A percentile compares a stretch with the other conserved stretches of the same genome.
phyloP scores from a whole-genome alignment of 2,329 filamentous ascomycete genomes.

The Metarhizium brunneum region DNA sequence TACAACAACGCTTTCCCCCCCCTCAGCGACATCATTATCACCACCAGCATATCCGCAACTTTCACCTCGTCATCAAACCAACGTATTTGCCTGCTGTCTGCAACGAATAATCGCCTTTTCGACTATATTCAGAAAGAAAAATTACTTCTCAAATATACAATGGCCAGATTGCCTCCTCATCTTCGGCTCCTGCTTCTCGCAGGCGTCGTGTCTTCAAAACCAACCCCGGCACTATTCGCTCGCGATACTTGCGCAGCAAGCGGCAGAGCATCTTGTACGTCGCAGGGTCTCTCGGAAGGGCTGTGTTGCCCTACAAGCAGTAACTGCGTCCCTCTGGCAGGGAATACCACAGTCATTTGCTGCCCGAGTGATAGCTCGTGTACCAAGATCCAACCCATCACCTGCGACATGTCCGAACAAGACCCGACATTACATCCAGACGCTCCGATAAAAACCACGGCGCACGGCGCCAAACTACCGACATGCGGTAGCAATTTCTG shows the following conservation, averaged over 20 bases:
- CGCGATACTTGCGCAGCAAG: constrained; percentile 41
- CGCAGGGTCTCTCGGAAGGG: constrained; percentile 44
- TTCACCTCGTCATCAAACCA: neutral
- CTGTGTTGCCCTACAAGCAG: constrained; percentile 56
- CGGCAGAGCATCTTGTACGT: constrained; percentile 39
- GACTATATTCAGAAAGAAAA: too few species aligned
- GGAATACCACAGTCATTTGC: constrained; percentile 59
- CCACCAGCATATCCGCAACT: neutral
- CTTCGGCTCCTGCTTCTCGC: constrained; percentile 9
- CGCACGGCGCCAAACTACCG: constrained; percentile 44
- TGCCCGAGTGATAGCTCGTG: constrained; percentile 54
- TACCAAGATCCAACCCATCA: constrained; percentile 51
- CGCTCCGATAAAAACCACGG: constrained; percentile 57
- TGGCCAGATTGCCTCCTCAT: constrained; percentile 3
- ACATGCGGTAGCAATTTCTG: constrained; percentile 49
- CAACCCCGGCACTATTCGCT: constrained; percentile 30
- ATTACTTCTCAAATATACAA: neutral
- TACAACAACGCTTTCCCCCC: neutral
- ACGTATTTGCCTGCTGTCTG: too few species aligned
- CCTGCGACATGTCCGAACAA: constrained; percentile 54
- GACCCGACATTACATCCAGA: constrained; percentile 46
- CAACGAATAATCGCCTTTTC: too few species aligned
- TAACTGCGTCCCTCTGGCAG: constrained; percentile 52
- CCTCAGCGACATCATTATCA: neutral
- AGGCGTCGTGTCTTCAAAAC: constrained; percentile 5